phyloP scores from a whole-genome alignment of 129 eudicot genomes.

The Flaveria linearis region DNA sequence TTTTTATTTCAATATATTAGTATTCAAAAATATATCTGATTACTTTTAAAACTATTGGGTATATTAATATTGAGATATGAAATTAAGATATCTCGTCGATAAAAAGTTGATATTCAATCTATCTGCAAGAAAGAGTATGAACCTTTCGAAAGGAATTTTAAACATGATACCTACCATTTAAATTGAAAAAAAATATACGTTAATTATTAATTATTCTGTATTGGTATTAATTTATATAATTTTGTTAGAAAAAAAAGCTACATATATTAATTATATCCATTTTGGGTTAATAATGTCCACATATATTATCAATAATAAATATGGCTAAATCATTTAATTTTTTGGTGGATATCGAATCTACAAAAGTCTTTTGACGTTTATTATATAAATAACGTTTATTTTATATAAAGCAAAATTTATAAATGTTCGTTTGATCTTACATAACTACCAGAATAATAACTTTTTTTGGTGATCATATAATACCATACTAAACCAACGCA shows the following conservation, averaged over 20 bases:
- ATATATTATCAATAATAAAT: constrained; percentile 2
- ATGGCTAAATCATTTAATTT: not conserved
- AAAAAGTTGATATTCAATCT: no score
- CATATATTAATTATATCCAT: not conserved
- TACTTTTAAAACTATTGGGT: not conserved
- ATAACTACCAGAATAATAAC: not conserved
- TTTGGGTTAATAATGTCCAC: not conserved
- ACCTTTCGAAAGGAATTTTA: no score
- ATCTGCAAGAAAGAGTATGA: no score
- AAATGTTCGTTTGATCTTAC: not conserved
- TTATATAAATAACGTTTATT: not conserved
- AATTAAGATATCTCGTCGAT: no score
- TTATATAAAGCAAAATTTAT: not conserved
- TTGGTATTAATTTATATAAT: no score
- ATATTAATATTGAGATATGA: not conserved
- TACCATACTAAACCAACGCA: not conserved
- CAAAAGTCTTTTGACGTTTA: not conserved
- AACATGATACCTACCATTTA: no score
- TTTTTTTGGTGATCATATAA: not conserved
- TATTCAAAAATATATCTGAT: not conserved
- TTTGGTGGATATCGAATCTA: not conserved
- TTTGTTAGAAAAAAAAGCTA: not conserved
- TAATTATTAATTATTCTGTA: no score
- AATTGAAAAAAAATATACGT: no score
- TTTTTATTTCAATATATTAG: not conserved